Conservation (phyloP, 2,329 filamentous ascomycete species). For the Arachnopeziza araneosa region DNA sequence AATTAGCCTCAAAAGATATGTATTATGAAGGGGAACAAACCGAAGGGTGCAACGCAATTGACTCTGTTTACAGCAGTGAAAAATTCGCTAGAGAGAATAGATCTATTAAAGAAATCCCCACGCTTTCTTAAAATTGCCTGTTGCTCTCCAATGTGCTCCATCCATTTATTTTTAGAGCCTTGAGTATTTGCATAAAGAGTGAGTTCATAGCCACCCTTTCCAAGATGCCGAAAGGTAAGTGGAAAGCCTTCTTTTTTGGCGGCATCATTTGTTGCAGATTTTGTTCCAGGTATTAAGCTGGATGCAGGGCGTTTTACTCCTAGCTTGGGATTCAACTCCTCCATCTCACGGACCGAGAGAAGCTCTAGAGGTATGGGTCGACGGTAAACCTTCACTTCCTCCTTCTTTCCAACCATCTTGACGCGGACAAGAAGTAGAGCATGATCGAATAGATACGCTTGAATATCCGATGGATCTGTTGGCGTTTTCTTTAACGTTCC, state of each 20-base stretch:
- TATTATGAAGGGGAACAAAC: constrained; percentile 42
- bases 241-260: constrained; percentile 77
- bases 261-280: constrained; percentile 43
- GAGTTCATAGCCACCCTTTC: constrained; percentile 90
- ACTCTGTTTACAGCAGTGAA: constrained; percentile 70
- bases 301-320: constrained; percentile 86
- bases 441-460: constrained; percentile 93
- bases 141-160: constrained; percentile 88
- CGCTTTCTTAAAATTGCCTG: constrained; percentile 82
- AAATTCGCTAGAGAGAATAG: constrained; percentile 52
- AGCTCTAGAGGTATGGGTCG: constrained; percentile 92
- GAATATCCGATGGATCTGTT: constrained; percentile 83
- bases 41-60: constrained; percentile 90
- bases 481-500: constrained; percentile 88
- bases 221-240: constrained; percentile 92
- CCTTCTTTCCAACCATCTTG: constrained; percentile 86
- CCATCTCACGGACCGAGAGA: constrained; percentile 92
- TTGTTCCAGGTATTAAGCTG: constrained; percentile 64
- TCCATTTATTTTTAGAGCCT: constrained; percentile 89
- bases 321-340: constrained; percentile 79
- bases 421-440: constrained; percentile 86
- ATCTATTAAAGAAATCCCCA: constrained; percentile 84
- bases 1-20: constrained; percentile 19
- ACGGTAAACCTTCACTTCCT: constrained; percentile 92
- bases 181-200: constrained; percentile 84